Conservation (phyloP, 306 rosid genomes). For the Crataegus laevigata region DNA sequence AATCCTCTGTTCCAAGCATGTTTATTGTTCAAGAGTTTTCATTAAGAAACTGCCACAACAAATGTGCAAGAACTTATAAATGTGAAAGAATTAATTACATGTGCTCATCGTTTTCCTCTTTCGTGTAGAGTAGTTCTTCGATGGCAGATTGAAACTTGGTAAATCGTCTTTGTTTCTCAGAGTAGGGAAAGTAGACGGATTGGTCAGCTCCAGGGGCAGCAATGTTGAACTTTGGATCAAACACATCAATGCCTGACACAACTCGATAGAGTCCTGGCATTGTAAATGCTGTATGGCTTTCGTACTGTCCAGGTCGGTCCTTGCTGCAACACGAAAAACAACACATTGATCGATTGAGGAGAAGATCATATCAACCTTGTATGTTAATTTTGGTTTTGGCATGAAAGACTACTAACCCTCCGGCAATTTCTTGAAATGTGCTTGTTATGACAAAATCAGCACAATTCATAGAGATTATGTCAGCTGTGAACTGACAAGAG, state of each 20-base stretch:
- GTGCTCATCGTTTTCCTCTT: constrained; percentile 31
- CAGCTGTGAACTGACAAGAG: constrained; percentile 78
- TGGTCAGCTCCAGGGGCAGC: constrained; percentile 97
- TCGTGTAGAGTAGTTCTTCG: constrained; percentile 31
- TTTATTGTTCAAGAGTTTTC: neutral
- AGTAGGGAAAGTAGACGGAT: constrained; percentile 67
- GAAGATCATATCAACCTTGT: neutral
- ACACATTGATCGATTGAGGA: neutral
- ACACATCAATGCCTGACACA: constrained; percentile 74
- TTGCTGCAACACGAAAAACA: constrained; percentile 34
- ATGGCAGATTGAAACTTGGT: constrained; percentile 20
- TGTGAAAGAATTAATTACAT: constrained; percentile 11
- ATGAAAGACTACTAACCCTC: constrained; percentile 50
- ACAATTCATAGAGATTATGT: constrained; percentile 72
- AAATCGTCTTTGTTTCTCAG: constrained; percentile 30
- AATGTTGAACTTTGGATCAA: constrained; percentile 89
- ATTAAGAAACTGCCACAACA: neutral
- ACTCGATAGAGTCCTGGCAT: constrained; percentile 83
- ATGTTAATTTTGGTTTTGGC: neutral
- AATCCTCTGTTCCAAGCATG: constrained; percentile 57
- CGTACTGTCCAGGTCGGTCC: constrained; percentile 75
- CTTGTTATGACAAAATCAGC: constrained; percentile 87
- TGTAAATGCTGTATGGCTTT: constrained; percentile 74
- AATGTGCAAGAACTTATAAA: neutral
- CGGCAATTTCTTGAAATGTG: constrained; percentile 87